phyloP scores from a whole-genome alignment of 73 alveolate species.

The Durusdinium trenchii region DNA sequence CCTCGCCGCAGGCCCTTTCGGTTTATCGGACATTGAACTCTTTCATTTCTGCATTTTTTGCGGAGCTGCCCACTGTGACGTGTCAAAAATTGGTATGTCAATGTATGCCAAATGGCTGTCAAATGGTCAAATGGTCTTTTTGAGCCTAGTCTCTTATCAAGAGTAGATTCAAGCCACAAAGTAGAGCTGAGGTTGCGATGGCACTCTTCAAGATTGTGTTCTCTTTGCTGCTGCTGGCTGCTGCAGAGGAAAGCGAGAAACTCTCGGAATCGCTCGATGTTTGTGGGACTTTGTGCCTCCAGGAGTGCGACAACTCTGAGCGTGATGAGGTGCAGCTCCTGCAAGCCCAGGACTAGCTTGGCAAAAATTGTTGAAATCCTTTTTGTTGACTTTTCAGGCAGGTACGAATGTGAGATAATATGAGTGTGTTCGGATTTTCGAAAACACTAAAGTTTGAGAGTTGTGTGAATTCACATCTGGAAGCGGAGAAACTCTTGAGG shows the following conservation, averaged over 20 bases:
- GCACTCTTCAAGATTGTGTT: neutral
- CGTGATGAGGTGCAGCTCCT: constrained; percentile 6
- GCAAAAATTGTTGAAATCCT: neutral
- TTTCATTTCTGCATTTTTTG: no score
- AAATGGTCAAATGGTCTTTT: no score
- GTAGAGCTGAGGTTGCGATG: neutral
- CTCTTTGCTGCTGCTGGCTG: neutral
- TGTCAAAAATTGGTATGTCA: no score
- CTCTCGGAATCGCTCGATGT: neutral
- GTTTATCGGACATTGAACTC: no score
- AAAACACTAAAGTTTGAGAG: neutral
- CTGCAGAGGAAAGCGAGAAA: neutral
- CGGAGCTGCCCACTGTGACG: no score
- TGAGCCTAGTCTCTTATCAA: no score
- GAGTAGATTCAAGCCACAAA: no score
- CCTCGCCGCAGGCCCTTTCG: no score
- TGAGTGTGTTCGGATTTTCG: no score
- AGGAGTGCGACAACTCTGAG: neutral
- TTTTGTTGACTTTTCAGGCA: no score
- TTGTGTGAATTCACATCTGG: neutral
- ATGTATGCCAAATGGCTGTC: no score
- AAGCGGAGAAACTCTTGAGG: neutral
- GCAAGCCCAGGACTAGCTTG: neutral
- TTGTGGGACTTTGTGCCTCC: neutral
- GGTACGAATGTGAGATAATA: no score